A percentile compares a stretch with the other conserved stretches of the same genome.
Conservation (phyloP, 192 early-diverging fungal species). For the Oehlia diaphana region DNA sequence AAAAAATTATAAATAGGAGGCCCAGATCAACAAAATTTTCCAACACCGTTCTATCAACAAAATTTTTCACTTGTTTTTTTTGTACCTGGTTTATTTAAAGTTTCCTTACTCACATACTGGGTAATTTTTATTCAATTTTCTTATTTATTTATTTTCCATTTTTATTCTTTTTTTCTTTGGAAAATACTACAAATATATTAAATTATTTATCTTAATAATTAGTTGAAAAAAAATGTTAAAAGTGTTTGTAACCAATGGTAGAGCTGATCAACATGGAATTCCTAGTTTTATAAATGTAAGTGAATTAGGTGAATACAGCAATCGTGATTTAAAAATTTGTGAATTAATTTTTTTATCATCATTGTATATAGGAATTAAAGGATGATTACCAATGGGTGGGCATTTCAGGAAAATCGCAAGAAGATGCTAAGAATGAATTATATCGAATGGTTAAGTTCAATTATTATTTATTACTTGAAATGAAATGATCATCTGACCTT, state of each 20-base stretch:
- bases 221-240: neutral
- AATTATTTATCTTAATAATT: neutral
- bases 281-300: neutral
- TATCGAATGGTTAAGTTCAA: neutral
- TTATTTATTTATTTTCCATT: neutral
- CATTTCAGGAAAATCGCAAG: neutral
- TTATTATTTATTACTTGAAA: neutral
- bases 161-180: neutral
- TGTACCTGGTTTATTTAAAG: neutral
- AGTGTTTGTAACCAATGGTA: neutral
- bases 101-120: neutral
- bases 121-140: neutral
- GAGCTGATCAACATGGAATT: neutral
- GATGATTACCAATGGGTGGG: neutral
- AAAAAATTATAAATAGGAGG: neutral
- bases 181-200: neutral
- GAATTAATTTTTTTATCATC: neutral
- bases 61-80: neutral
- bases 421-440: neutral
- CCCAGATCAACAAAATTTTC: neutral
- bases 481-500: neutral
- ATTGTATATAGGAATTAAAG: neutral
- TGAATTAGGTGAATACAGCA: neutral
- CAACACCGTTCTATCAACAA: no score
- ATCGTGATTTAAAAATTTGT: neutral